A percentile compares a stretch with the other conserved stretches of the same genome.
Conservation (phyloP, 1,139 yeast genomes). For the Sugiyamaella japonica region DNA sequence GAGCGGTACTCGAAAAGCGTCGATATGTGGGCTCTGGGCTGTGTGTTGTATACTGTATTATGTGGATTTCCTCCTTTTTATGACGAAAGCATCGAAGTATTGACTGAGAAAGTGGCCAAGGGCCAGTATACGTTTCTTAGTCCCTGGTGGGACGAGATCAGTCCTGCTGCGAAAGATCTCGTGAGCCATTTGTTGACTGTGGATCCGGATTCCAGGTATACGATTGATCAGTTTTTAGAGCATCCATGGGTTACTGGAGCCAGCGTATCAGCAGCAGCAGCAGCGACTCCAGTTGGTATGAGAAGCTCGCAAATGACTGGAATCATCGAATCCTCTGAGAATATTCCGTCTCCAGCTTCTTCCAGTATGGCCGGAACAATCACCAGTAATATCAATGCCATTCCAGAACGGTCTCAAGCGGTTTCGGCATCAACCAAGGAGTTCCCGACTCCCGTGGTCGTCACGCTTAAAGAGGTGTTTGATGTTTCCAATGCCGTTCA, state of each 20-base stretch:
- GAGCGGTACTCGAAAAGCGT: conserved; percentile 86
- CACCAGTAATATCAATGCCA: conserved; percentile 7
- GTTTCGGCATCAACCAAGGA: conserved; percentile 29
- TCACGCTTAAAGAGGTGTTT: conserved; percentile 90
- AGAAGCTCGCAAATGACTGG: conserved; percentile 9
- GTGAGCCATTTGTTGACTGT: conserved; percentile 77
- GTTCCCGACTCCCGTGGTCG: conserved; percentile 82
- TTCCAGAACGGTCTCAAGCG: conserved; percentile 15
- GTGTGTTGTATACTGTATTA: conserved; percentile 81
- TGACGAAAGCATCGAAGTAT: conserved; percentile 78
- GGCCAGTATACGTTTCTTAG: conserved; percentile 81
- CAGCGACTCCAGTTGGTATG: too few species aligned
- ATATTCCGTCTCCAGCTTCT: background rate
- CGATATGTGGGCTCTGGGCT: conserved; percentile 96
- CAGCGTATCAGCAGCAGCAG: too few species aligned
- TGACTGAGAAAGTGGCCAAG: conserved; percentile 77
- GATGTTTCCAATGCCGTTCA: conserved; percentile 94
- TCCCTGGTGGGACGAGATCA: conserved; percentile 98
- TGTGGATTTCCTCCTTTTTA: conserved; percentile 98
- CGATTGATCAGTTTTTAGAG: conserved; percentile 70
- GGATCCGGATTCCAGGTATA: conserved; percentile 74
- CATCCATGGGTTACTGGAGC: conserved; percentile 76
- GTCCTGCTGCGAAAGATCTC: conserved; percentile 74
- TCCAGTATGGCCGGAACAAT: conserved; percentile 2
- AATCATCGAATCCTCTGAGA: background rate